These are phyloP conservation scores for Claviceps spartinae DNA, from an alignment of 2,329 filamentous ascomycete species.

Conservation along the genomic window DNA sequence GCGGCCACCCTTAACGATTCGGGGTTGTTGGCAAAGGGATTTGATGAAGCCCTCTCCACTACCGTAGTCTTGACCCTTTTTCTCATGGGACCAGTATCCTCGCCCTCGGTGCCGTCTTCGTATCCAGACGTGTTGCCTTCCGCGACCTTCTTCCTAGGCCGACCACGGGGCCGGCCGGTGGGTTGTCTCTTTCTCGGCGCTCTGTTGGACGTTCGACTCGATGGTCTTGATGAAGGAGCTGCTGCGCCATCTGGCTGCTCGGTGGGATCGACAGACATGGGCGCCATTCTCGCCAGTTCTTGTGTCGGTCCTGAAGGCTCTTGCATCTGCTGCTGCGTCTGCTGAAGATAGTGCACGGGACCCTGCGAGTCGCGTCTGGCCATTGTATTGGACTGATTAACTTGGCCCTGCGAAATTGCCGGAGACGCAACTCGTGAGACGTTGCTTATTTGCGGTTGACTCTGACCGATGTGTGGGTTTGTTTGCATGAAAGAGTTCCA, in stretches of 20 bases:
- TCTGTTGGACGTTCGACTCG: conserved; percentile 44
- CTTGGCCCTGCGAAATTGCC: conserved; percentile 20
- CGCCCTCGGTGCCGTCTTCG: conserved; percentile 51
- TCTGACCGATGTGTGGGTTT: conserved; percentile 41
- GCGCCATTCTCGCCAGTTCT: conserved; percentile 23
- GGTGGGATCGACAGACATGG: conserved; percentile 17
- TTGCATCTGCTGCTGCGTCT: background rate
- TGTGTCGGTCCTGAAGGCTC: conserved; percentile 7
- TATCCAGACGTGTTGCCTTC: conserved; percentile 62
- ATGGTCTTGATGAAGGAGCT: conserved; percentile 36
- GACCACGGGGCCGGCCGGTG: conserved; percentile 41
- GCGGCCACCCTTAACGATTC: conserved; percentile 83
- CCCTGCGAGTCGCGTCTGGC: conserved; percentile 17
- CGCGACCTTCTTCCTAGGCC: conserved; percentile 39
- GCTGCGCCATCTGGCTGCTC: conserved; percentile 10
- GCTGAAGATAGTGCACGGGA: conserved; percentile 10
- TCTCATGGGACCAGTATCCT: conserved; percentile 34
- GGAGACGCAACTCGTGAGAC: conserved; percentile 23
- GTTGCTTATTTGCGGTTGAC: conserved; percentile 11
- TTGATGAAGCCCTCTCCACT: conserved; percentile 51
- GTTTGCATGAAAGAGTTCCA: conserved; percentile 69
- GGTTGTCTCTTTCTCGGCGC: conserved; percentile 25
- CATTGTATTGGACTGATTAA: conserved; percentile 6
- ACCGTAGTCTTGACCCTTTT: conserved; percentile 72
- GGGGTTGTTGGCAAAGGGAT: conserved; percentile 56